These are phyloP conservation scores for Boeremia lycopersici DNA, from an alignment of 2,329 filamentous ascomycete genomes.

Conservation along the genomic window DNA sequence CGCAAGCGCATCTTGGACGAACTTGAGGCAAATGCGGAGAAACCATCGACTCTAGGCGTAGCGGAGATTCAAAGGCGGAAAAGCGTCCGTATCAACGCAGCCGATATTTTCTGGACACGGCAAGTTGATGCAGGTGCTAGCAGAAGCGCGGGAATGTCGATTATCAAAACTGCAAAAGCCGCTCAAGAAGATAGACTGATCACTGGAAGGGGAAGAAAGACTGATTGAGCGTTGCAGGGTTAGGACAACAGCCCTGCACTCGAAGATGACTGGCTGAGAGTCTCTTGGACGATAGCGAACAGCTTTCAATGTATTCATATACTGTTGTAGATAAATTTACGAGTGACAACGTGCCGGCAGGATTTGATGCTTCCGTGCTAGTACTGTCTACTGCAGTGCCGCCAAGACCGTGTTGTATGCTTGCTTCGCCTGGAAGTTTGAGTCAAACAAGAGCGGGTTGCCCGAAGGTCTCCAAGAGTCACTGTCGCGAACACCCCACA, in stretches of 20 bases:
- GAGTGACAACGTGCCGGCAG: not conserved
- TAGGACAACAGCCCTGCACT: no score
- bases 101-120: conserved; percentile 40
- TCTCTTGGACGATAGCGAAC: not conserved
- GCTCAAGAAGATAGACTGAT: conserved; percentile 22
- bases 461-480: conserved; percentile 54
- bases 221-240: not conserved
- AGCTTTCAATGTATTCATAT: not conserved
- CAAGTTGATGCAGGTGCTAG: conserved; percentile 38
- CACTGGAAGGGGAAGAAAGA: conserved; percentile 18
- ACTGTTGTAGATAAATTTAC: not conserved
- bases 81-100: conserved; percentile 37
- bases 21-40: conserved; percentile 27
- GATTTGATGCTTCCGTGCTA: not conserved
- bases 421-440: conserved; percentile 52
- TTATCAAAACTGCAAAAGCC: conserved; percentile 36
- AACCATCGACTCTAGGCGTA: conserved; percentile 25
- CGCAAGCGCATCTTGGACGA: conserved; percentile 39
- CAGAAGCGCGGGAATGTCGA: conserved; percentile 24
- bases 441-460: conserved; percentile 54
- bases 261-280: no score
- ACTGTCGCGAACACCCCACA: conserved; percentile 60
- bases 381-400: conserved; percentile 24
- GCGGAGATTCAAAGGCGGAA: conserved; percentile 38
- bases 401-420: conserved; percentile 45